A percentile compares a stretch with the other conserved stretches of the same genome.
phyloP scores from a whole-genome alignment of 169 alveolate species.

The Cryptosporidium muris region DNA sequence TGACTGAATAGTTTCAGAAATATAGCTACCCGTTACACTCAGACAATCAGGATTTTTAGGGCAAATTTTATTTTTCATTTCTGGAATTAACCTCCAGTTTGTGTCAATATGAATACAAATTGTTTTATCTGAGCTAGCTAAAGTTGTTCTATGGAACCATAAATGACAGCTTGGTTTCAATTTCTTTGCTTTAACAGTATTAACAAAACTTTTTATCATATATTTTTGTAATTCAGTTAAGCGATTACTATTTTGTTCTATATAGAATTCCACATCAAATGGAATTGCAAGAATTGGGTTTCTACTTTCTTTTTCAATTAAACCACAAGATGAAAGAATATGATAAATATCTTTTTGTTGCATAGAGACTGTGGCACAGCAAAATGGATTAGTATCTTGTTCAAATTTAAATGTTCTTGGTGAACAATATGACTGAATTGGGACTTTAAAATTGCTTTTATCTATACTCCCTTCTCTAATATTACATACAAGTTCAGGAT shows the following conservation, averaged over 20 bases:
- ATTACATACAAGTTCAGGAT: constrained; percentile 1
- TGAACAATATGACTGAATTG: not conserved
- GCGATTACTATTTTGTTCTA: constrained; percentile 7
- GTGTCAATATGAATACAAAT: constrained; percentile 51
- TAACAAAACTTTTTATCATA: constrained; percentile 30
- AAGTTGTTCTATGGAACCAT: constrained; percentile 66
- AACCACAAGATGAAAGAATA: constrained; percentile 28
- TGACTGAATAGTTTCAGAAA: not conserved
- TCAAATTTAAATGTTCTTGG: not conserved
- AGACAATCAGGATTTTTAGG: not conserved
- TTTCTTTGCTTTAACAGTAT: constrained; percentile 17
- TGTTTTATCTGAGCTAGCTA: constrained; percentile 1
- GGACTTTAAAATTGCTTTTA: not conserved
- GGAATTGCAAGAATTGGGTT: constrained; percentile 6
- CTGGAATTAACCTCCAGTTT: constrained; percentile 43
- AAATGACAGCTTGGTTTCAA: constrained; percentile 49
- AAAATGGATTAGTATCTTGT: not conserved
- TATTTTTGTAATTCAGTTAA: constrained; percentile 44
- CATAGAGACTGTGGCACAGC: constrained; percentile 4
- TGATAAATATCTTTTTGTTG: constrained; percentile 65
- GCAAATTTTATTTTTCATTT: constrained; percentile 12
- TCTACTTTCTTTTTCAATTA: constrained; percentile 25
- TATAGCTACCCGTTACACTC: not conserved
- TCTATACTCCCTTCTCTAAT: not conserved
- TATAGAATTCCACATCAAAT: constrained; percentile 24